Conservation (phyloP, 495 filamentous ascomycete species). For the Lindgomyces ingoldianus region DNA sequence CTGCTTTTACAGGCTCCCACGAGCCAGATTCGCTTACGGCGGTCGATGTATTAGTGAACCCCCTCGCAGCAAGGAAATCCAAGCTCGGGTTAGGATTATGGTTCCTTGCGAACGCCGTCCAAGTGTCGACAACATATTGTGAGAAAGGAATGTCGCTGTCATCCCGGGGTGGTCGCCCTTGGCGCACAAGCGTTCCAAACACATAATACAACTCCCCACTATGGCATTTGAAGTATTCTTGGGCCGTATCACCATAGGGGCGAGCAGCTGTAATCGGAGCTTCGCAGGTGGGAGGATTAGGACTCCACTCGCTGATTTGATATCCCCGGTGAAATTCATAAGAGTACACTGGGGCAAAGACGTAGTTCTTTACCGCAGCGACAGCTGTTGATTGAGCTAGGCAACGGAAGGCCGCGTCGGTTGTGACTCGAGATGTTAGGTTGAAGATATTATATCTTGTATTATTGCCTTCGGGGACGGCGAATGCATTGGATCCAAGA, state of each 20-base stretch:
- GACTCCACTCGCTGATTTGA: conserved; percentile 51
- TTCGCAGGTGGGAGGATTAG: conserved; percentile 49
- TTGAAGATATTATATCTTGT: conserved; percentile 51
- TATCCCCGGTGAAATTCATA: conserved; percentile 58
- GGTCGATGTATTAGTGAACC: conserved; percentile 36
- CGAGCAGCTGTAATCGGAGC: conserved; percentile 43
- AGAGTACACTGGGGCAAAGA: conserved; percentile 45
- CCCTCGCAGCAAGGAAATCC: conserved; percentile 35
- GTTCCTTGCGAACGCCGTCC: conserved; percentile 38
- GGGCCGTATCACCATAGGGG: conserved; percentile 50
- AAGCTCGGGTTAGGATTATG: conserved; percentile 34
- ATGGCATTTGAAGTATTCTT: conserved; percentile 52
- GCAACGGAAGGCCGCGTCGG: conserved; percentile 56
- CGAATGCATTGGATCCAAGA: conserved; percentile 31
- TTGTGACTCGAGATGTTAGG: conserved; percentile 48
- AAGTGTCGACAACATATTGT: conserved; percentile 40
- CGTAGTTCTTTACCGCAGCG: conserved; percentile 40
- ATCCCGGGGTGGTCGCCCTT: conserved; percentile 36
- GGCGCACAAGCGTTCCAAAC: conserved; percentile 42
- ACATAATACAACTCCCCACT: conserved; percentile 54
- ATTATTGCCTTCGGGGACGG: conserved; percentile 40
- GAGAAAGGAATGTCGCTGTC: conserved; percentile 40
- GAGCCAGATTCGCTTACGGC: conserved; percentile 1
- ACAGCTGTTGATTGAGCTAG: conserved; percentile 52
- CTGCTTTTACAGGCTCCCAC: conserved; percentile 16